Percentiles rank a stretch among this genome's conserved stretches.
Evolutionary conservation across 306 rosid species (phyloP).

Genomic region (Prunus salicina): DNA sequence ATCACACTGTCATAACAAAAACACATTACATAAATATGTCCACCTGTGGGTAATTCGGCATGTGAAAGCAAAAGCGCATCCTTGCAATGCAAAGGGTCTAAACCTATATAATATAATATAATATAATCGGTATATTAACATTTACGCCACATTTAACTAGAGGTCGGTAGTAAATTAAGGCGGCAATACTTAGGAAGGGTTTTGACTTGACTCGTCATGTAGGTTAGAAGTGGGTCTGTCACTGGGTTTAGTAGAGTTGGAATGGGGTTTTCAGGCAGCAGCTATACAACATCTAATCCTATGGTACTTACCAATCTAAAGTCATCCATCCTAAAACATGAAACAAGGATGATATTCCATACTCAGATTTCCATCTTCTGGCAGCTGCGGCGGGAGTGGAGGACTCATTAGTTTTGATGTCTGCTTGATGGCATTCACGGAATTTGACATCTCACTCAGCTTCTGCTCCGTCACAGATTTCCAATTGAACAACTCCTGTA

Average conservation of each 20-base stretch:
- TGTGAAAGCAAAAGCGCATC: background rate
- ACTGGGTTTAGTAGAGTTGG: background rate
- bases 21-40: background rate
- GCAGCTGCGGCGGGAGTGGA: background rate
- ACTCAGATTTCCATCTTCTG: constrained; percentile 15
- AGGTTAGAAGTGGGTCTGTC: constrained; percentile 6
- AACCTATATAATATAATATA: background rate
- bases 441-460: constrained; percentile 57
- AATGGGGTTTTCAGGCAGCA: constrained; percentile 2
- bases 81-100: background rate
- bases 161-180: background rate
- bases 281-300: constrained; percentile 16
- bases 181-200: background rate
- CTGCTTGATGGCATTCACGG: constrained; percentile 51
- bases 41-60: background rate
- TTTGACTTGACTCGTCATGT: background rate
- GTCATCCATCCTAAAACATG: constrained; percentile 5
- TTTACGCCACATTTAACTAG: background rate
- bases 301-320: background rate
- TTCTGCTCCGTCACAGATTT: constrained; percentile 72
- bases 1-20: background rate
- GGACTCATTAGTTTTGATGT: constrained; percentile 35
- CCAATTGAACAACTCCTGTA: constrained; percentile 72
- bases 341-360: constrained; percentile 8
- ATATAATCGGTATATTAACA: background rate